Percentiles rank a stretch among this genome's conserved stretches.
Evolutionary conservation across 2,329 filamentous ascomycete genomes (phyloP).

Genomic region (Hypomyces perniciosus): DNA sequence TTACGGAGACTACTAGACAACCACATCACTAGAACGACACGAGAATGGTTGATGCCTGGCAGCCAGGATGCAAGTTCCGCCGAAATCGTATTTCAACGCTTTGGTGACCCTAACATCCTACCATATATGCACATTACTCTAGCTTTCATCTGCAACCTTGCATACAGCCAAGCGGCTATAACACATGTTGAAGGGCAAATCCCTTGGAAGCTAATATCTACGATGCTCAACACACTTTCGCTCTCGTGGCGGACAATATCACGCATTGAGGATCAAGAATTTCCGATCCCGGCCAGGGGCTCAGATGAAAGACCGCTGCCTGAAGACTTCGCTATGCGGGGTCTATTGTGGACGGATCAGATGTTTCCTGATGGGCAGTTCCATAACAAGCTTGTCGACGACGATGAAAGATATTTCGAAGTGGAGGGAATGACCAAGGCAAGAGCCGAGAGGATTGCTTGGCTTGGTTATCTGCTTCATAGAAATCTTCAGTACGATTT

Average conservation of each 20-base stretch:
- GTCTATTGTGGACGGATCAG: conserved; percentile 52
- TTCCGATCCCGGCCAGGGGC: conserved; percentile 40
- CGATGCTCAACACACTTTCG: conserved; percentile 31
- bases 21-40: too few relatives aligned
- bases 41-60: too few relatives aligned
- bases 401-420: conserved; percentile 64
- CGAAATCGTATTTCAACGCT: conserved; percentile 41
- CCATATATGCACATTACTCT: conserved; percentile 58
- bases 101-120: conserved; percentile 52
- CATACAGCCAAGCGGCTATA: conserved; percentile 35
- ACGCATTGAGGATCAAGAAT: conserved; percentile 27
- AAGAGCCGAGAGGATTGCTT: conserved; percentile 53
- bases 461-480: conserved; percentile 38
- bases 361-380: conserved; percentile 59
- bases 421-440: conserved; percentile 50
- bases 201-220: conserved; percentile 33
- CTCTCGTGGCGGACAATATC: too few relatives aligned
- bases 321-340: conserved; percentile 62
- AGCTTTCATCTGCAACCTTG: conserved; percentile 42
- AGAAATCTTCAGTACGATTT: too few relatives aligned
- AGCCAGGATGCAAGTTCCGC: neutral
- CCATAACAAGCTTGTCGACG: conserved; percentile 49
- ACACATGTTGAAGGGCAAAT: conserved; percentile 36
- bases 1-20: too few relatives aligned
- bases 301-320: conserved; percentile 50